phyloP scores from a whole-genome alignment of 257 asterid species.

The Solanum neorickii region DNA sequence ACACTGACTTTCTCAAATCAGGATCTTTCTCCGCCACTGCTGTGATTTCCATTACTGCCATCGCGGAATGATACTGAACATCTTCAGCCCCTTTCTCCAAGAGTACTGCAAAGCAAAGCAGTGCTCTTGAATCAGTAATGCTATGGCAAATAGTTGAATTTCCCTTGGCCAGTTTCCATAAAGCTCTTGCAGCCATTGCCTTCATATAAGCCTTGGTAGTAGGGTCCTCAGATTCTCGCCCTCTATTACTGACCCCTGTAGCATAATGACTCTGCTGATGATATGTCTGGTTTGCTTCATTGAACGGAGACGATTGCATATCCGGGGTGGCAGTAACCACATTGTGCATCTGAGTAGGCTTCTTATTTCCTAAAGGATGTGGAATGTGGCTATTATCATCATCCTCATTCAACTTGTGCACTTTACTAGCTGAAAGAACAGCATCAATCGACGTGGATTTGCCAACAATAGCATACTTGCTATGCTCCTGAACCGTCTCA shows the following conservation, averaged over 20 bases:
- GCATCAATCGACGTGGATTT: constrained; percentile 25
- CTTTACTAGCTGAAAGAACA: constrained; percentile 12
- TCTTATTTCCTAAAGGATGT: not conserved
- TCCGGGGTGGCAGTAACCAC: not conserved
- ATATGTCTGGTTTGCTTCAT: not conserved
- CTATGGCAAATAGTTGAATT: constrained; percentile 64
- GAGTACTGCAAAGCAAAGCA: constrained; percentile 61
- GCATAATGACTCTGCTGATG: constrained; percentile 23
- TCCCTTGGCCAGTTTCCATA: constrained; percentile 57
- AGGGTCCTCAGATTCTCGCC: constrained; percentile 70
- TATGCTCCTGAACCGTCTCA: constrained; percentile 27
- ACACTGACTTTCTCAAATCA: constrained; percentile 30
- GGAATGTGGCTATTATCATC: not conserved
- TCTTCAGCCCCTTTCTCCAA: constrained; percentile 58
- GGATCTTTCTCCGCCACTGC: constrained; percentile 29
- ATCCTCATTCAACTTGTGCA: not conserved
- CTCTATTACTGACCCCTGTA: constrained; percentile 36
- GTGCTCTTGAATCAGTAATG: constrained; percentile 75
- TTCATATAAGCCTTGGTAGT: constrained; percentile 54
- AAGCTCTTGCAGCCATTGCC: constrained; percentile 83
- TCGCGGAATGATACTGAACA: constrained; percentile 58
- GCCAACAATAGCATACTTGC: constrained; percentile 23
- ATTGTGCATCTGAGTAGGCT: not conserved
- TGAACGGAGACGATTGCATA: not conserved
- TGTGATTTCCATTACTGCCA: constrained; percentile 58